These are phyloP conservation scores for Triticum urartu DNA, from an alignment of 176 grass and related monocot genomes.

Conservation along the genomic window DNA sequence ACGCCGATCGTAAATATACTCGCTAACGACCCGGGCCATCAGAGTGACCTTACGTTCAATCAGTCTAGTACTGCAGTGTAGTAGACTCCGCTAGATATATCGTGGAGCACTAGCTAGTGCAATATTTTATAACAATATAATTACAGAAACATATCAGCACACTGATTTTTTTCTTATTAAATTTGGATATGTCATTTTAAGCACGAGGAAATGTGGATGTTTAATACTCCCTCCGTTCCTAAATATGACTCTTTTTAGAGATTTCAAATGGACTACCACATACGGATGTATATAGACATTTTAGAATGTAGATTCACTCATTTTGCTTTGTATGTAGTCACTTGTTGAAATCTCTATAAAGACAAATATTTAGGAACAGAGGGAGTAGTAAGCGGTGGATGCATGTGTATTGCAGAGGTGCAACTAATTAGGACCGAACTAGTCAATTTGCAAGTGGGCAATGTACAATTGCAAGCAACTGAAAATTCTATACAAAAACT, in stretches of 20 bases:
- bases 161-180: background rate
- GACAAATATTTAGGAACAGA: no score
- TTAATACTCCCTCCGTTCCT: background rate
- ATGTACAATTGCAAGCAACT: background rate
- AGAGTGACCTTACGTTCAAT: no score
- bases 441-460: background rate
- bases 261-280: no score
- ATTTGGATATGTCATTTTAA: background rate
- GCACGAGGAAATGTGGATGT: background rate
- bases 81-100: no score
- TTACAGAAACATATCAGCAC: background rate
- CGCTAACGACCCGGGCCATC: no score
- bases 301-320: no score
- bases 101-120: background rate
- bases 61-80: no score
- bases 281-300: no score
- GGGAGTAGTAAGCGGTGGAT: background rate
- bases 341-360: no score
- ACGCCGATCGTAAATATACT: background rate
- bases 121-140: background rate
- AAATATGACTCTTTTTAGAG: no score
- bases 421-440: background rate
- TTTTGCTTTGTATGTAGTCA: no score
- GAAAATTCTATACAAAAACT: background rate
- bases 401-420: background rate